A percentile compares a stretch with the other conserved stretches of the same genome.
phyloP scores from a whole-genome alignment of 129 eudicot genomes.

The Flaveria robusta region DNA sequence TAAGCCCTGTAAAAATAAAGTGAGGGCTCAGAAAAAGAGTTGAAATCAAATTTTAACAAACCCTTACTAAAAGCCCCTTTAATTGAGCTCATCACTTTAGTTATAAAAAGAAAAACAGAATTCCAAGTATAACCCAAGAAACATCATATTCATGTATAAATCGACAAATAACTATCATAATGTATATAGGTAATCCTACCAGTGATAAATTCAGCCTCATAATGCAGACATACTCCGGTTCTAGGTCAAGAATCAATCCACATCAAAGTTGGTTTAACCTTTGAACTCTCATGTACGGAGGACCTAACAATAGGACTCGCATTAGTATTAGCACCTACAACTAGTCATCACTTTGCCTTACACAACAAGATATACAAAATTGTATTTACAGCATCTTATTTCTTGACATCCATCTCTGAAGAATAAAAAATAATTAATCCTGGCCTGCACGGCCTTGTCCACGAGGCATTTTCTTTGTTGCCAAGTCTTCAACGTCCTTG shows the following conservation, averaged over 20 bases:
- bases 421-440: constrained; percentile 23
- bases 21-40: neutral
- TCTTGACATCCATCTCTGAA: neutral
- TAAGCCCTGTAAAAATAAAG: no score
- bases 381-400: constrained; percentile 33
- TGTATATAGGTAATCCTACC: neutral
- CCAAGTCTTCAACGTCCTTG: constrained; percentile 85
- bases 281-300: neutral
- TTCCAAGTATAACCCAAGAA: neutral
- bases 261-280: neutral
- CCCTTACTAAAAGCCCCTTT: neutral
- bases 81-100: neutral
- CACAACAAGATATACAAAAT: constrained; percentile 34
- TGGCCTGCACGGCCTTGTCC: constrained; percentile 68
- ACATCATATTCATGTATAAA: neutral
- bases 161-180: neutral
- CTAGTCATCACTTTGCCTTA: neutral
- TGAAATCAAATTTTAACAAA: neutral
- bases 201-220: neutral
- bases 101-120: neutral
- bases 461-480: constrained; percentile 88
- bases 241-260: neutral
- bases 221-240: neutral
- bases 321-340: constrained; percentile 6
- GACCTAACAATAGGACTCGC: neutral